Conservation (phyloP, 2,329 filamentous ascomycete genomes). For the Ophiostoma angusticollis region DNA sequence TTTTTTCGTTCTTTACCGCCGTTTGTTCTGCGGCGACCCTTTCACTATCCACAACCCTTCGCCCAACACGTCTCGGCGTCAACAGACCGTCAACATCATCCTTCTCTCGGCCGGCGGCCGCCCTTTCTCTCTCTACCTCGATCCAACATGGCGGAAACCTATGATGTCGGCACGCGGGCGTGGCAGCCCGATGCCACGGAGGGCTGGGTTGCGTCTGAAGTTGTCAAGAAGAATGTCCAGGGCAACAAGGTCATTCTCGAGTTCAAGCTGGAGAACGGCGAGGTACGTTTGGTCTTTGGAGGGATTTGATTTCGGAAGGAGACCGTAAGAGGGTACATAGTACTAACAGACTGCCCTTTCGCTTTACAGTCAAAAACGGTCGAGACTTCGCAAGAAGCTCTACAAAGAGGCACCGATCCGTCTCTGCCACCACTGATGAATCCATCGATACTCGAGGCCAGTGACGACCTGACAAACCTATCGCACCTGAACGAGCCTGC, state of each 20-base stretch:
- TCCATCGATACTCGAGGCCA: constrained; percentile 93
- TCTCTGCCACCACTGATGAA: constrained; percentile 92
- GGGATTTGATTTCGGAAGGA: no score
- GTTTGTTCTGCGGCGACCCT: constrained; percentile 8
- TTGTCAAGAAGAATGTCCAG: constrained; percentile 70
- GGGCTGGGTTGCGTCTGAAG: constrained; percentile 95
- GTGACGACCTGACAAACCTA: constrained; percentile 92
- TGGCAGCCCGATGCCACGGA: constrained; percentile 96
- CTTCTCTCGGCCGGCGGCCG: constrained; percentile 13
- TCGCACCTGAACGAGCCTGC: constrained; percentile 98
- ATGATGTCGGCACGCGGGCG: constrained; percentile 91
- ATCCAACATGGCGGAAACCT: constrained; percentile 73
- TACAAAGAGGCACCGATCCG: constrained; percentile 64
- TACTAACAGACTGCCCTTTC: no score
- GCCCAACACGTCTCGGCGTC: background rate
- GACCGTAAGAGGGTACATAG: constrained; percentile 3
- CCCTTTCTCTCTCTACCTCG: constrained; percentile 21
- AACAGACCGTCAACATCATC: background rate
- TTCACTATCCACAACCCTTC: constrained; percentile 2
- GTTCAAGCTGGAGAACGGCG: constrained; percentile 84
- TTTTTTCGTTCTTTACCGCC: constrained; percentile 9
- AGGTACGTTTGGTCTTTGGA: constrained; percentile 49
- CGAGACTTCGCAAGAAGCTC: constrained; percentile 61
- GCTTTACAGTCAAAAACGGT: constrained; percentile 57
- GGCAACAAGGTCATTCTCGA: constrained; percentile 78